Percentiles rank a stretch among this genome's conserved stretches.
These are phyloP conservation scores for Tulasnella sp. DNA, from an alignment of 768 basidiomycete genomes.

Conservation along the genomic window DNA sequence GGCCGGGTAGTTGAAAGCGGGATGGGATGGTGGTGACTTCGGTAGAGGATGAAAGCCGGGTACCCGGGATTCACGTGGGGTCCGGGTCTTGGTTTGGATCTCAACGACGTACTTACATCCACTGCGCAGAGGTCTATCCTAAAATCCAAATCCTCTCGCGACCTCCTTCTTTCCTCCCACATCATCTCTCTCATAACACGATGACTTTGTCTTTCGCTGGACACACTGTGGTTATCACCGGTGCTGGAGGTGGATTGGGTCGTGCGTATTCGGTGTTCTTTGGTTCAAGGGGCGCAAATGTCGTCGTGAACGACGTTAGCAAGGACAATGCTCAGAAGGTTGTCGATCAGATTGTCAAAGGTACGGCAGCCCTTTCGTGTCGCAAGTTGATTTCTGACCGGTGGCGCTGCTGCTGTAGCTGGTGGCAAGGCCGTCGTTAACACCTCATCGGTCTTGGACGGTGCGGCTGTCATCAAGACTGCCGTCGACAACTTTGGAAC, in stretches of 20 bases:
- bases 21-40: background rate
- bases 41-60: background rate
- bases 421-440: constrained; percentile 85
- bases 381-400: background rate
- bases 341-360: constrained; percentile 74
- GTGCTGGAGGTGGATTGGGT: constrained; percentile 91
- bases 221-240: constrained; percentile 89
- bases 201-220: constrained; percentile 46
- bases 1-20: too few species aligned
- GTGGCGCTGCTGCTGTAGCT: constrained; percentile 34
- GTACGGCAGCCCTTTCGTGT: constrained; percentile 28
- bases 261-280: constrained; percentile 82
- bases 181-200: background rate
- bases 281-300: constrained; percentile 84
- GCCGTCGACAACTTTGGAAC: constrained; percentile 78
- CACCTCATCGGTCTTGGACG: constrained; percentile 77
- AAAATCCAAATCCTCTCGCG: background rate
- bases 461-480: constrained; percentile 71
- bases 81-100: background rate
- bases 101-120: background rate
- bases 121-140: background rate
- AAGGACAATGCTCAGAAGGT: constrained; percentile 80
- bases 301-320: constrained; percentile 94
- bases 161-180: background rate
- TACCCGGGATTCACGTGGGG: constrained; percentile 7